A percentile compares a stretch with the other conserved stretches of the same genome.
These are phyloP conservation scores for Auriscalpium vulgare DNA, from an alignment of 768 basidiomycete genomes.

Conservation along the genomic window DNA sequence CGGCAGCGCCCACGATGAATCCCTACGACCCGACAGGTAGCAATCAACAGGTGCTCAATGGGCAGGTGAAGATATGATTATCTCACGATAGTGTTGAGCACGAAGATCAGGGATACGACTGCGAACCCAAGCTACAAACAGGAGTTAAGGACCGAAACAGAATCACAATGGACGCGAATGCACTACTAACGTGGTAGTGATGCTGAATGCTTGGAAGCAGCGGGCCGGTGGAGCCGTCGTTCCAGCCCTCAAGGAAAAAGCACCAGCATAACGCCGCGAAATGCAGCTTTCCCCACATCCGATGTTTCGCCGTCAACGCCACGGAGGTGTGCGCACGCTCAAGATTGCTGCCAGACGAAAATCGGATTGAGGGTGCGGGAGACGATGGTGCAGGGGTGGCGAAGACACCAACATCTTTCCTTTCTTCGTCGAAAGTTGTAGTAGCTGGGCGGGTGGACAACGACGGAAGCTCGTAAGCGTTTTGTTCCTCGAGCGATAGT, in stretches of 20 bases:
- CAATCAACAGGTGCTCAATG: neutral
- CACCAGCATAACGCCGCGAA: constrained; percentile 32
- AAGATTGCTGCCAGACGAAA: neutral
- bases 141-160: neutral
- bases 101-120: constrained; percentile 14
- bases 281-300: neutral
- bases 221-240: constrained; percentile 63
- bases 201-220: constrained; percentile 13
- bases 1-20: constrained; percentile 31
- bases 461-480: neutral
- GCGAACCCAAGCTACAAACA: constrained; percentile 7
- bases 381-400: neutral
- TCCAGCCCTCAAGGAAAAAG: constrained; percentile 65
- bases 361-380: neutral
- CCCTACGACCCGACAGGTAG: constrained; percentile 23
- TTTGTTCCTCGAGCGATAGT: neutral
- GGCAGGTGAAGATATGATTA: neutral
- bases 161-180: neutral
- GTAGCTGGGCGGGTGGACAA: neutral
- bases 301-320: neutral
- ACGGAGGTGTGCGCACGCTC: neutral
- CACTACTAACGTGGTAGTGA: constrained; percentile 6
- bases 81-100: constrained; percentile 9
- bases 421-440: neutral
- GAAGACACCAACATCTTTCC: neutral